These are phyloP conservation scores for Haplosporangium gracile DNA, from an alignment of 192 early-diverging fungal genomes.

Conservation along the genomic window DNA sequence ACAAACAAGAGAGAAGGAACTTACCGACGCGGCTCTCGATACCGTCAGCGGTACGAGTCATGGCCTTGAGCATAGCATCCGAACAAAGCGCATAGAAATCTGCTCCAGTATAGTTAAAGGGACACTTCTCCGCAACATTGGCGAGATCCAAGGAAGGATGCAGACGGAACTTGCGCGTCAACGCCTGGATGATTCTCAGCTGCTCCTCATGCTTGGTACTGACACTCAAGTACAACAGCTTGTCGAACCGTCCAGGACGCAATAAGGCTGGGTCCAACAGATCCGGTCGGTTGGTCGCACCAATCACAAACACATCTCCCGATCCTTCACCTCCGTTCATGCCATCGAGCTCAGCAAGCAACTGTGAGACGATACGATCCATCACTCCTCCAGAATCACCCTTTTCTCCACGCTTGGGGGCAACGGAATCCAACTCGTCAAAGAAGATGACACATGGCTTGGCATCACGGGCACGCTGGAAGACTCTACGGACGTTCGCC, in stretches of 20 bases:
- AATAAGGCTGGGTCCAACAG: conserved; percentile 93
- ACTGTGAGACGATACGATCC: conserved; percentile 98
- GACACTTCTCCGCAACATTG: conserved; percentile 85
- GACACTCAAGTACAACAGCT: conserved; percentile 97
- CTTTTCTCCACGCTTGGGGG: conserved; percentile 97
- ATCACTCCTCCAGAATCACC: conserved; percentile 99
- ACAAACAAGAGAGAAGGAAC: neutral
- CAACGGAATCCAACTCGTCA: conserved; percentile 98
- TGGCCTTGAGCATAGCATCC: conserved; percentile 97
- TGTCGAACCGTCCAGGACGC: conserved; percentile 97
- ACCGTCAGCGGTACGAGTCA: conserved; percentile 85
- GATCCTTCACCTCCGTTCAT: conserved; percentile 76
- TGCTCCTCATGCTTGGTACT: conserved; percentile 90
- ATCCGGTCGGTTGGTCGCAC: conserved; percentile 98
- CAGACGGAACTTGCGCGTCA: conserved; percentile 96
- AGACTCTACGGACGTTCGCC: conserved; percentile 95
- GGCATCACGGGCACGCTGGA: conserved; percentile 96
- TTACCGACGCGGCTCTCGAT: conserved; percentile 70
- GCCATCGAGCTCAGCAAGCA: conserved; percentile 97
- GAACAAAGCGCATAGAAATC: conserved; percentile 99
- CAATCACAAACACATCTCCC: conserved; percentile 96
- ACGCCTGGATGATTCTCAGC: conserved; percentile 89
- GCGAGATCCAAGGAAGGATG: conserved; percentile 81
- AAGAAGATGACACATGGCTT: conserved; percentile 99
- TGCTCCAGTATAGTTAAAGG: conserved; percentile 95